A percentile compares a stretch with the other conserved stretches of the same genome.
These are phyloP conservation scores for Tubosaeta sp. DNA, from an alignment of 768 basidiomycete genomes.

Conservation along the genomic window DNA sequence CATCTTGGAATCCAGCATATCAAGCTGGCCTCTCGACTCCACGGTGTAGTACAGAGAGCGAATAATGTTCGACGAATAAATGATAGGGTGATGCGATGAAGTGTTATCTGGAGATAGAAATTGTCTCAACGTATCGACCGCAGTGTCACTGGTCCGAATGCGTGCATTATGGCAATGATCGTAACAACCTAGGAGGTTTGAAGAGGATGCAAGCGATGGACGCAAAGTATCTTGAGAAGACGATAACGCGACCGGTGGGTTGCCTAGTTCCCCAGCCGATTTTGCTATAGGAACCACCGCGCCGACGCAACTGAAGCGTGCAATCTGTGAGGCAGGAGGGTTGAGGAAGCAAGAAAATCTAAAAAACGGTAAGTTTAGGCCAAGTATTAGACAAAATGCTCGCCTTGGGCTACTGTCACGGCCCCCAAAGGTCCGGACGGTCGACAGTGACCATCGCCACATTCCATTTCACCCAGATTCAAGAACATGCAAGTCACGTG, in stretches of 20 bases:
- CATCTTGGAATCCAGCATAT: conserved; percentile 33
- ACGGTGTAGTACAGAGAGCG: conserved; percentile 37
- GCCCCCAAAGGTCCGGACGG: conserved; percentile 44
- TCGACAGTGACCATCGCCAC: conserved; percentile 66
- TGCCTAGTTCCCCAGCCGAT: background rate
- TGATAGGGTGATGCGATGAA: conserved; percentile 7
- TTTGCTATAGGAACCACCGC: background rate
- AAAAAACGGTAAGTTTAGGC: background rate
- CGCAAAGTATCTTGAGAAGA: background rate
- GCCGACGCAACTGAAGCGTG: background rate
- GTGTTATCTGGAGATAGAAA: conserved; percentile 14
- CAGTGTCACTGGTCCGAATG: background rate
- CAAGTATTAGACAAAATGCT: background rate
- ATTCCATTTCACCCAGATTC: conserved; percentile 60
- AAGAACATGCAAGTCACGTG: conserved; percentile 8
- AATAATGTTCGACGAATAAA: conserved; percentile 30
- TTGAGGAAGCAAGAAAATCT: conserved; percentile 6
- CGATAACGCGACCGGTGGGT: background rate
- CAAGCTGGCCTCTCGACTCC: conserved; percentile 33
- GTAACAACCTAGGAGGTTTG: background rate
- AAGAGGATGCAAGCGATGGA: background rate
- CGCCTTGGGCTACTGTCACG: conserved; percentile 28
- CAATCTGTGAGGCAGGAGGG: conserved; percentile 2
- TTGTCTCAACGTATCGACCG: conserved; percentile 12
- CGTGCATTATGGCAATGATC: background rate